A percentile compares a stretch with the other conserved stretches of the same genome.
Evolutionary conservation across 2,329 filamentous ascomycete species (phyloP).

Genomic region (Aspergillus niger): DNA sequence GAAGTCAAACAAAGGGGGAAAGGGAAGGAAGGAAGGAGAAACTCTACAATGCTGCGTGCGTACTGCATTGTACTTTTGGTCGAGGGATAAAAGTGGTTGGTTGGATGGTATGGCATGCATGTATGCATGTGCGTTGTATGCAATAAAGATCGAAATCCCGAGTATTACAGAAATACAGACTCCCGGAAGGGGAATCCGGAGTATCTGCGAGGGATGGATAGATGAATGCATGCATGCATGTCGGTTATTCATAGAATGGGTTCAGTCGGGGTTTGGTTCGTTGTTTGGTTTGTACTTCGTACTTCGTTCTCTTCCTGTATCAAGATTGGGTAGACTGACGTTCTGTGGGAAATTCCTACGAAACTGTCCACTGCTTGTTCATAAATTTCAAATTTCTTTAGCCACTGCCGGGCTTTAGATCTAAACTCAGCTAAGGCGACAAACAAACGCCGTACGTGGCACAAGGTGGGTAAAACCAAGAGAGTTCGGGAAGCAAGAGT

Average conservation of each 20-base stretch:
- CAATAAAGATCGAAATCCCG: no score
- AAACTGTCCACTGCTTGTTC: neutral
- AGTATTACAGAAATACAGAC: neutral
- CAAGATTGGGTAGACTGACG: no score
- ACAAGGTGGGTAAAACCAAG: slow-evolving; percentile 23
- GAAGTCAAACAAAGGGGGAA: no score
- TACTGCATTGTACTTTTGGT: no score
- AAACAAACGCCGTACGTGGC: slow-evolving; percentile 27
- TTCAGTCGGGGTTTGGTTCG: neutral
- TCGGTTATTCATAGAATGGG: neutral
- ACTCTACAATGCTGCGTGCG: no score
- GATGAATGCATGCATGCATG: neutral
- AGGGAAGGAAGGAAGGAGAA: no score
- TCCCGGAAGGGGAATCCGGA: neutral
- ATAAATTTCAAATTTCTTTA: slow-evolving; percentile 27
- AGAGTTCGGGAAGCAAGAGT: slow-evolving; percentile 22
- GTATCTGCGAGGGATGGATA: neutral
- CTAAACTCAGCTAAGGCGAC: slow-evolving; percentile 29
- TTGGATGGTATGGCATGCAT: neutral
- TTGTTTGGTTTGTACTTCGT: neutral
- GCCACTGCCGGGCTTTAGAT: slow-evolving; percentile 27
- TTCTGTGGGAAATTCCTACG: no score
- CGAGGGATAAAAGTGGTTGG: neutral
- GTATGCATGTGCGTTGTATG: neutral
- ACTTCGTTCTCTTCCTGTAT: neutral